Evolutionary conservation across 805 yeast genomes (phyloP).

Genomic region (Schwanniomyces vanrijiae): DNA sequence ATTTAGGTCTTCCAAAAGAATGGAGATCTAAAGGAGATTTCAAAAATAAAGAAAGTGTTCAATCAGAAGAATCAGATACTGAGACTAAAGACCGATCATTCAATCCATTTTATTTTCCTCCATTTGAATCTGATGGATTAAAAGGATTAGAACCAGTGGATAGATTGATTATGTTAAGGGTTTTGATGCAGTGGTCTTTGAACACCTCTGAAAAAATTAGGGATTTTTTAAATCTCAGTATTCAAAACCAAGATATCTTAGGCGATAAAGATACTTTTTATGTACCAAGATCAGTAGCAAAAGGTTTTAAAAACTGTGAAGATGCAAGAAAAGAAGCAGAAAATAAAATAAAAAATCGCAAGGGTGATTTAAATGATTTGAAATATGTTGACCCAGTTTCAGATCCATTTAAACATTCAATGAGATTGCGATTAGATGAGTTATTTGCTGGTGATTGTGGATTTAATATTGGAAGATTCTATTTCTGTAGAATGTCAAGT

Average conservation of each 20-base stretch:
- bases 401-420: slow-evolving; percentile 33
- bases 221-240: slow-evolving; percentile 18
- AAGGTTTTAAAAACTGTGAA: slow-evolving; percentile 32
- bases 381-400: slow-evolving; percentile 40
- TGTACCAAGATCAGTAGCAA: slow-evolving; percentile 33
- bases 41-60: background rate
- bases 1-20: slow-evolving; percentile 37
- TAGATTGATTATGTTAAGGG: slow-evolving; percentile 36
- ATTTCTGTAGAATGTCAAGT: slow-evolving; percentile 36
- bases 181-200: slow-evolving; percentile 37
- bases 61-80: slow-evolving; percentile 15
- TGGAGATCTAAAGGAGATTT: slow-evolving; percentile 23
- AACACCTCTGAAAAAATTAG: slow-evolving; percentile 30
- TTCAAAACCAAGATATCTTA: slow-evolving; percentile 32
- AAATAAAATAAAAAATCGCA: slow-evolving; percentile 27
- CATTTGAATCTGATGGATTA: slow-evolving; percentile 34
- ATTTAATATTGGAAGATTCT: slow-evolving; percentile 39
- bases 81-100: slow-evolving; percentile 15
- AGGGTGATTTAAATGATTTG: slow-evolving; percentile 14
- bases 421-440: slow-evolving; percentile 35
- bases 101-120: slow-evolving; percentile 21
- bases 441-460: slow-evolving; percentile 41
- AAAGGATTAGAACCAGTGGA: slow-evolving; percentile 29
- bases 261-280: slow-evolving; percentile 40
- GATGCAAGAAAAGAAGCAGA: slow-evolving; percentile 33